Conservation (phyloP, 495 filamentous ascomycete species). For the Penicillium paxilli region DNA sequence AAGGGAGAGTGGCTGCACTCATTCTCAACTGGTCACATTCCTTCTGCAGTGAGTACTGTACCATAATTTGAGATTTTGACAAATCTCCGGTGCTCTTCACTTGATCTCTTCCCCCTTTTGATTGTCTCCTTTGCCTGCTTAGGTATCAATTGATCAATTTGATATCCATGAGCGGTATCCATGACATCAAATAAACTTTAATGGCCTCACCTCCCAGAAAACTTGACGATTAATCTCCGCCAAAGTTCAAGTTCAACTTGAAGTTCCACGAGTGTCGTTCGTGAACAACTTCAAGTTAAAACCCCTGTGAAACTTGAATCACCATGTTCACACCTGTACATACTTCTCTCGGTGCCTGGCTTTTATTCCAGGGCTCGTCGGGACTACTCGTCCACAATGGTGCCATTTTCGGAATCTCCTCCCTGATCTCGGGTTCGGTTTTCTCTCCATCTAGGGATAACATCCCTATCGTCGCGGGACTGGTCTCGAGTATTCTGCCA, state of each 20-base stretch:
- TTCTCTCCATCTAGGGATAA: conserved; percentile 39
- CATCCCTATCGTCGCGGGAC: conserved; percentile 49
- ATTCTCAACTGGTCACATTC: too few relatives aligned
- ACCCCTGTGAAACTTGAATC: too few relatives aligned
- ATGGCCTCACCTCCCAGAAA: not conserved
- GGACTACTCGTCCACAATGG: conserved; percentile 57
- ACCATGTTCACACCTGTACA: conserved; percentile 61
- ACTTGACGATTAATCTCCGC: too few relatives aligned
- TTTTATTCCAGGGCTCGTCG: conserved; percentile 55
- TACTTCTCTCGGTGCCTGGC: conserved; percentile 53
- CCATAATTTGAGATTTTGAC: too few relatives aligned
- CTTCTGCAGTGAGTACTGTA: too few relatives aligned
- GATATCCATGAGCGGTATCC: not conserved
- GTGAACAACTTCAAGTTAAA: too few relatives aligned
- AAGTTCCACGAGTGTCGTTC: too few relatives aligned
- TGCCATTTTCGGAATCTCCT: conserved; percentile 55
- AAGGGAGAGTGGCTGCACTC: too few relatives aligned
- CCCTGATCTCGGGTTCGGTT: conserved; percentile 42
- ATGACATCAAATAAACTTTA: conserved; percentile 2
- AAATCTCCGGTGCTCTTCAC: too few relatives aligned
- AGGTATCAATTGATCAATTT: not conserved
- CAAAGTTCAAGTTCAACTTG: too few relatives aligned
- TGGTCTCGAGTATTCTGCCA: conserved; percentile 43
- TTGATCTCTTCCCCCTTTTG: too few relatives aligned
- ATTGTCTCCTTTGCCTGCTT: not conserved